Percentiles rank a stretch among this genome's conserved stretches.
phyloP scores from a whole-genome alignment of 805 yeast species.

The Pichia cephalocereana region DNA sequence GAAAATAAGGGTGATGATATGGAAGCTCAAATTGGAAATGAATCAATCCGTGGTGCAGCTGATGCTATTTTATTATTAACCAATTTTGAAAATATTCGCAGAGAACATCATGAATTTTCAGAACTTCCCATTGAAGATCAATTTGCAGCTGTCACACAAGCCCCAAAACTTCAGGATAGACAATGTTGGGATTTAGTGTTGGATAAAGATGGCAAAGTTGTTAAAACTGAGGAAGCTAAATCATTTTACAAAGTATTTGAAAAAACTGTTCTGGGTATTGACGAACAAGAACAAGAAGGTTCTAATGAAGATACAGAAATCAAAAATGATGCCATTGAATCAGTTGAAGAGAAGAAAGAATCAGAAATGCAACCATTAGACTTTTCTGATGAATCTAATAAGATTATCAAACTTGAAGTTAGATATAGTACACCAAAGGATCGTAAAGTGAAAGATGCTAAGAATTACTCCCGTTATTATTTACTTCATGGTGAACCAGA shows the following conservation, averaged over 20 bases:
- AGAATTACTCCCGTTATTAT: slow-evolving; percentile 53
- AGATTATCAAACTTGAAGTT: slow-evolving; percentile 14
- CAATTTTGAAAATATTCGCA: slow-evolving; percentile 4
- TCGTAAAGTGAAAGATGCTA: slow-evolving; percentile 47
- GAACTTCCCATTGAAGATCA: slow-evolving; percentile 4
- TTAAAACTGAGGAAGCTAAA: slow-evolving; percentile 5
- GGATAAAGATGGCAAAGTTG: slow-evolving; percentile 1
- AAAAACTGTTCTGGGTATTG: neutral
- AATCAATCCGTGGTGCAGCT: slow-evolving; percentile 4
- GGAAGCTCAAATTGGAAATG: neutral
- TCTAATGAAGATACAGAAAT: no score
- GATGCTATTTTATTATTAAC: slow-evolving; percentile 6
- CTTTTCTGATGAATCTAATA: neutral
- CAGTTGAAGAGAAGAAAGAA: neutral
- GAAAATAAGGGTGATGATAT: neutral
- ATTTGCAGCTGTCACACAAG: slow-evolving; percentile 3
- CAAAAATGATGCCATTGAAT: no score
- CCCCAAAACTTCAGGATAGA: slow-evolving; percentile 8
- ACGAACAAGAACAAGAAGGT: neutral
- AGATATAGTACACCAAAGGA: slow-evolving; percentile 49
- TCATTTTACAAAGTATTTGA: neutral
- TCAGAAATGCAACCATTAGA: neutral
- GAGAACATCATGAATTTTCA: slow-evolving; percentile 7
- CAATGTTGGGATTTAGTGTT: slow-evolving; percentile 11
- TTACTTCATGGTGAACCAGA: slow-evolving; percentile 66